Evolutionary conservation across 352 stramenopile species (phyloP), one percentile per base, ranked within the genome.

Genomic region (Globisporangium nunn): DNA sequence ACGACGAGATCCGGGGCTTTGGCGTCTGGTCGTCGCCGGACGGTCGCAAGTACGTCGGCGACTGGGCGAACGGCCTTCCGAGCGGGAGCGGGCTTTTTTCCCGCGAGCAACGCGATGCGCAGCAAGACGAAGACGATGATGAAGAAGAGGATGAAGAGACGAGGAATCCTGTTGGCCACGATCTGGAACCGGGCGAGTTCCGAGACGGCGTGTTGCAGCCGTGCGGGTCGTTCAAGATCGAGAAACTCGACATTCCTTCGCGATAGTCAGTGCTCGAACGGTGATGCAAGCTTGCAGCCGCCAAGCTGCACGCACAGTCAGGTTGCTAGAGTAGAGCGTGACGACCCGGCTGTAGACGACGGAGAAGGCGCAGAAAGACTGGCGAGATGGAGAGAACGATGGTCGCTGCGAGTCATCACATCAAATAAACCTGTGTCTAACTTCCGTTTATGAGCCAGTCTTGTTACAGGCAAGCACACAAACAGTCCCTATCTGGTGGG

Each of bases 381-480:
- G 33, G 6, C 33, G 33, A 37, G 33, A 37, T 8, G 33, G 33
- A 8, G 31, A 8, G 33, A 37, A 37, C 33, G 33, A 37, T 8
- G 33, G 33, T 37, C 33, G 4, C 33, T 37, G 33, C 33, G 33
- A 37, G 33, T 8, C 33, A 23, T 23, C 33, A 37, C 33, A 37
- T 37, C 33, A 59, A 82, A 83, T 49, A 49, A 62, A 35, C 58
- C 52, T 78, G 76, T 79, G 67, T 91, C 78, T 88, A 91, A 91
- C 78, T 82, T 83, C 78, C 64, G 62, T 57, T 51, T 66, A 58
- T 49, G 51, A 56, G 41, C 64, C 64, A 58, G 66, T 72, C 50
- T 48, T 56, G 50, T 56, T 56, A 28, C n/a, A 54, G 15, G 3
- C 33, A 56, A 29, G 23, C 63, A 66, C 68, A 69, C 63, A 74